phyloP scores from a whole-genome alignment of 1,284 basidiomycete species.

The Kalmanozyma brasiliensis region DNA sequence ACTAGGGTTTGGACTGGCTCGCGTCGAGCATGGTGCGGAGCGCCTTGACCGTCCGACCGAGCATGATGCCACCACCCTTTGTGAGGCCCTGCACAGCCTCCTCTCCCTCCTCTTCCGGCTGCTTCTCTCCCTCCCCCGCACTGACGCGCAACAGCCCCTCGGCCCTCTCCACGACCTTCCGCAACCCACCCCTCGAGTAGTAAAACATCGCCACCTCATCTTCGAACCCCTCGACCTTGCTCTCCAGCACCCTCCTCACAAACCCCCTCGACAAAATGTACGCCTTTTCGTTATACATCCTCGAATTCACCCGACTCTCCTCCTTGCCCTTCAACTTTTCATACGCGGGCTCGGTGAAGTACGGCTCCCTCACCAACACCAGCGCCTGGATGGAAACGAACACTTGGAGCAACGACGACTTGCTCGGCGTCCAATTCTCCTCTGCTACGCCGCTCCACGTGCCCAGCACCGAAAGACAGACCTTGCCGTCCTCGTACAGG shows the following conservation, averaged over 20 bases:
- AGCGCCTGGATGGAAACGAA: conserved; percentile 93
- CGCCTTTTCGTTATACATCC: conserved; percentile 86
- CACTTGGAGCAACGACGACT: conserved; percentile 86
- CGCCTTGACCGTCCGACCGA: conserved; percentile 22
- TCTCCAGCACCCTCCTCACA: conserved; percentile 83
- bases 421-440: conserved; percentile 72
- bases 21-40: conserved; percentile 9
- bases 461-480: conserved; percentile 88
- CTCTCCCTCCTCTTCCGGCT: neutral
- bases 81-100: conserved; percentile 64
- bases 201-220: conserved; percentile 82
- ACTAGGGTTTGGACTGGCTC: neutral
- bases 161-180: conserved; percentile 24
- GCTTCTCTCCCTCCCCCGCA: neutral
- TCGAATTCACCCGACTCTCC: conserved; percentile 81
- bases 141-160: conserved; percentile 13
- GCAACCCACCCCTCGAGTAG: conserved; percentile 33
- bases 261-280: conserved; percentile 90
- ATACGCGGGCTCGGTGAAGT: conserved; percentile 51
- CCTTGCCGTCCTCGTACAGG: conserved; percentile 93
- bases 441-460: conserved; percentile 80
- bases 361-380: conserved; percentile 90
- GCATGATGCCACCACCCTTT: conserved; percentile 47
- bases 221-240: conserved; percentile 78
- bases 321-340: conserved; percentile 73